phyloP scores from a whole-genome alignment of 768 basidiomycete genomes.

The Amanita muscaria region DNA sequence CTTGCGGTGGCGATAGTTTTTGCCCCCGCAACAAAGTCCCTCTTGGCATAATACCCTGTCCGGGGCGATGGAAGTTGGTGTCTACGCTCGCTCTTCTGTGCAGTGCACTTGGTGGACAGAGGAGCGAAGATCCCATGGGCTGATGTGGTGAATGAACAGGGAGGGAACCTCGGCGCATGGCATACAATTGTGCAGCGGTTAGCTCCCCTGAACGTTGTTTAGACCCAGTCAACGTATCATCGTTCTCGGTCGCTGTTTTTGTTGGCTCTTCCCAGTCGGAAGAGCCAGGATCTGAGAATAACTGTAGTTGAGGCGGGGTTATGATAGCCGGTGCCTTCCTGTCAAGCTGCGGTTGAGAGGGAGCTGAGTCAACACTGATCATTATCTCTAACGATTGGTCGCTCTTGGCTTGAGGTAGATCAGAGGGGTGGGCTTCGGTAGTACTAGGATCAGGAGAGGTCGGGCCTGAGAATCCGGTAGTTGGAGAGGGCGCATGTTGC shows the following conservation, averaged over 20 bases:
- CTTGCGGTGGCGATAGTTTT: slow-evolving; percentile 21
- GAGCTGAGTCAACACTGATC: background rate
- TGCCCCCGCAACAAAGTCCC: slow-evolving; percentile 27
- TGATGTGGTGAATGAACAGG: slow-evolving; percentile 32
- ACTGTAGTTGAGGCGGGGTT: slow-evolving; percentile 31
- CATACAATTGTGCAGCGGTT: slow-evolving; percentile 20
- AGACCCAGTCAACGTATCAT: background rate
- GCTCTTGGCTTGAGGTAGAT: background rate
- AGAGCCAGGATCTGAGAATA: slow-evolving; percentile 26
- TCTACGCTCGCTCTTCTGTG: slow-evolving; percentile 37
- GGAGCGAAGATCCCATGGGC: slow-evolving; percentile 20
- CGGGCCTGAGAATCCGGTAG: background rate
- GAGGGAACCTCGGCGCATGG: slow-evolving; percentile 46
- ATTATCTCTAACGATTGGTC: slow-evolving; percentile 3
- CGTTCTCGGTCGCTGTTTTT: slow-evolving; percentile 2
- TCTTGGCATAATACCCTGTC: slow-evolving; percentile 36
- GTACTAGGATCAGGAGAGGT: slow-evolving; percentile 11
- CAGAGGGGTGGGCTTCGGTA: slow-evolving; percentile 4
- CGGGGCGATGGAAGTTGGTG: slow-evolving; percentile 38
- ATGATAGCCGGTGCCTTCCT: slow-evolving; percentile 15
- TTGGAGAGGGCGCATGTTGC: slow-evolving; percentile 9
- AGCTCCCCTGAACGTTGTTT: background rate
- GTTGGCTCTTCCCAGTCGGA: slow-evolving; percentile 16
- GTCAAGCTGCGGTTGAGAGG: background rate
- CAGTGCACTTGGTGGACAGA: slow-evolving; percentile 33